Percentiles rank a stretch among this genome's conserved stretches.
These are phyloP conservation scores for Alloteropsis angusta DNA, from an alignment of 202 grass and related monocot species.

Conservation along the genomic window DNA sequence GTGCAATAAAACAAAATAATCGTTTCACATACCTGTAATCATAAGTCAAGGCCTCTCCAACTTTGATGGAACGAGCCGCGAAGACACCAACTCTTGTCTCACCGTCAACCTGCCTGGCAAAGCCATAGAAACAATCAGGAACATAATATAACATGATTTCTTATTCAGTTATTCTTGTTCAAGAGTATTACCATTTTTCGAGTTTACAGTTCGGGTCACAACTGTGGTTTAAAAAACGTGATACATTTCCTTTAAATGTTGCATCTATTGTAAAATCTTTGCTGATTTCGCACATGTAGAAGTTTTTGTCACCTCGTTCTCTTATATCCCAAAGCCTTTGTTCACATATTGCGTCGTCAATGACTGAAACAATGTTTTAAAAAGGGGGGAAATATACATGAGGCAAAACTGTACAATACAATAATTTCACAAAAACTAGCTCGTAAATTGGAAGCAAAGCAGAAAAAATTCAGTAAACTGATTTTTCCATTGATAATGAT, in stretches of 20 bases:
- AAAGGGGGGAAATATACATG: not conserved
- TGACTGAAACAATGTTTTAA: constrained; percentile 48
- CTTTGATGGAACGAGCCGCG: constrained; percentile 50
- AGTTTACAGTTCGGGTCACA: constrained; percentile 96
- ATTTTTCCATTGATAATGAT: constrained; percentile 8
- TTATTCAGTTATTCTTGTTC: not conserved
- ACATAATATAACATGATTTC: not conserved
- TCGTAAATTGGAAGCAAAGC: not conserved
- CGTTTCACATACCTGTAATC: constrained; percentile 63
- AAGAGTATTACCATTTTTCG: constrained; percentile 80
- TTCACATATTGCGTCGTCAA: constrained; percentile 81
- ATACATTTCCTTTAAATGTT: constrained; percentile 94
- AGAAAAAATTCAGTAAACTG: not conserved
- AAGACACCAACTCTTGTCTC: constrained; percentile 80
- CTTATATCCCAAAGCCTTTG: constrained; percentile 94
- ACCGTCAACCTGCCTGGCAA: constrained; percentile 73
- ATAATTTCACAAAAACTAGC: constrained; percentile 2
- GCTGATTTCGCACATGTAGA: constrained; percentile 97
- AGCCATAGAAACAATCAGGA: constrained; percentile 24
- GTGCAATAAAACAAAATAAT: not conserved
- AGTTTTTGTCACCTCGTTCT: constrained; percentile 60
- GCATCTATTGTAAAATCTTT: constrained; percentile 97
- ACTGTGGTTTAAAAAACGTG: constrained; percentile 90
- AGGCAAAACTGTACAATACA: not conserved
- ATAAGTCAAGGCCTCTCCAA: constrained; percentile 64